Percentiles rank a stretch among this genome's conserved stretches.
phyloP scores from a whole-genome alignment of 2,329 filamentous ascomycete species.

The Capronia coronata region DNA sequence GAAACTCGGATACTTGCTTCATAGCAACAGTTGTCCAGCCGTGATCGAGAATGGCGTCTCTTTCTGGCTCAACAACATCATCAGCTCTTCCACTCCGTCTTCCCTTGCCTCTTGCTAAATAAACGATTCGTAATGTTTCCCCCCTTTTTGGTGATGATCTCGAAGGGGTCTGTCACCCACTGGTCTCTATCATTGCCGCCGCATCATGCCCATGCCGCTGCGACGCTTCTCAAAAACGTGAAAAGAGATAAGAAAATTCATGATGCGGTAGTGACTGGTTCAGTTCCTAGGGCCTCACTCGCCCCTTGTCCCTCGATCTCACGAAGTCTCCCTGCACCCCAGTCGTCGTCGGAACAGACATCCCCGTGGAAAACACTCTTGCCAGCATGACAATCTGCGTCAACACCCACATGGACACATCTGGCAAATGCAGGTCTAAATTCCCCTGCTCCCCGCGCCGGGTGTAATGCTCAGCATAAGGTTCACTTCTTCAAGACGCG shows the following conservation, averaged over 20 bases:
- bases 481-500: background rate
- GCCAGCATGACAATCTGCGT: background rate
- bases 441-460: background rate
- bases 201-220: background rate
- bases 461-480: background rate
- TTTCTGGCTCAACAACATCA: too few relatives aligned
- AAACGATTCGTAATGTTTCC: too few relatives aligned
- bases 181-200: background rate
- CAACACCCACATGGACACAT: background rate
- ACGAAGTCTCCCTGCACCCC: background rate
- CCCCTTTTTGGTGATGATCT: too few relatives aligned
- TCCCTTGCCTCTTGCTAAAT: too few relatives aligned
- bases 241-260: background rate
- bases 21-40: too few relatives aligned
- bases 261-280: conserved; percentile 6
- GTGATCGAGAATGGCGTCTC: too few relatives aligned
- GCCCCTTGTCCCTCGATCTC: background rate
- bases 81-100: too few relatives aligned
- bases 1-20: too few relatives aligned
- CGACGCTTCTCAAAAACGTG: background rate
- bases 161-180: too few relatives aligned
- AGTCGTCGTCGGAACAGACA: background rate
- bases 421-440: background rate
- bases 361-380: background rate
- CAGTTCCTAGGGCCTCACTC: background rate